Conservation (phyloP, 208 protist species). For the Leptomonas seymouri region DNA sequence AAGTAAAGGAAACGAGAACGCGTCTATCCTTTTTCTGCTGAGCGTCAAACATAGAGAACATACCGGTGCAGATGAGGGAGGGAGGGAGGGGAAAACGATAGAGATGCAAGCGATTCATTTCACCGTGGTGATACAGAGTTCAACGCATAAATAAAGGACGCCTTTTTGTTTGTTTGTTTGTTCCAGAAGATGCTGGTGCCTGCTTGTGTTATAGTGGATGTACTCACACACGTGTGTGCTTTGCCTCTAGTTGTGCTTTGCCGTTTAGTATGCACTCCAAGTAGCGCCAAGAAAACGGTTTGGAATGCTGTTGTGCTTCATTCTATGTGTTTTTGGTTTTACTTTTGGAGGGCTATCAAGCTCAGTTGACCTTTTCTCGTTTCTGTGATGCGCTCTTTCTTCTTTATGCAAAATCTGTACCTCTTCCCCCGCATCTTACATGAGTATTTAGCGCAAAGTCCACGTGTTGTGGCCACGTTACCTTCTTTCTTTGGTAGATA, state of each 20-base stretch:
- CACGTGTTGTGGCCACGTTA: not conserved
- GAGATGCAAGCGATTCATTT: not conserved
- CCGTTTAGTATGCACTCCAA: too few relatives aligned
- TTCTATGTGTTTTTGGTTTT: not conserved
- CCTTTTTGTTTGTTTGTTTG: constrained; percentile 8
- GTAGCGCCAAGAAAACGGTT: too few relatives aligned
- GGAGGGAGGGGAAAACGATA: not conserved
- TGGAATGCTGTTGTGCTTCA: too few relatives aligned
- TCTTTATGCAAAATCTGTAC: not conserved
- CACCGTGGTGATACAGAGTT: not conserved
- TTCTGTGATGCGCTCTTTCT: too few relatives aligned
- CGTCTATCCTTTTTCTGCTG: too few relatives aligned
- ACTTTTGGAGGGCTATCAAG: not conserved
- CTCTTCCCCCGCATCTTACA: not conserved
- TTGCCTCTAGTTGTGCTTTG: too few relatives aligned
- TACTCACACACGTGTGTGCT: too few relatives aligned
- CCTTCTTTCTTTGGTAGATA: not conserved
- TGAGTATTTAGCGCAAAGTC: too few relatives aligned
- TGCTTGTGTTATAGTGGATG: too few relatives aligned
- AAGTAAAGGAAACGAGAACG: not conserved
- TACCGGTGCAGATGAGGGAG: not conserved
- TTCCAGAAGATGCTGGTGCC: not conserved
- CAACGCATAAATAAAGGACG: too few relatives aligned
- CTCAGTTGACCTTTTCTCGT: too few relatives aligned
- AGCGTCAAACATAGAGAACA: too few relatives aligned